Conservation (phyloP, 495 filamentous ascomycete genomes). For the Annulohypoxylon moriforme region DNA sequence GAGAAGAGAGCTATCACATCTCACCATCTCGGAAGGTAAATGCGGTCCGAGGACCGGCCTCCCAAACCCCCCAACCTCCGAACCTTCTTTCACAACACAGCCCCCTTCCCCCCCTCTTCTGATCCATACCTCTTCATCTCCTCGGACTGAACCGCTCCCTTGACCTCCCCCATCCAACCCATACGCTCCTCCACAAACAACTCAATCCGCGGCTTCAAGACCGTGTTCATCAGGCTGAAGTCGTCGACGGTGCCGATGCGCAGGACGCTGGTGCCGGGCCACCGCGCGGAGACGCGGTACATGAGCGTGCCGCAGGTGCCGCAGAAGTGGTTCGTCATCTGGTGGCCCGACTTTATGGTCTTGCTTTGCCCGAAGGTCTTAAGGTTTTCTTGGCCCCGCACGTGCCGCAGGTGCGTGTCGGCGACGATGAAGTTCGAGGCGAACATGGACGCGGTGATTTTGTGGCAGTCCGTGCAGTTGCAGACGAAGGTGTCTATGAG, state of each 20-base stretch:
- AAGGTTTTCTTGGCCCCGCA: constrained; percentile 60
- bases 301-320: constrained; percentile 64
- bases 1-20: background rate
- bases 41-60: background rate
- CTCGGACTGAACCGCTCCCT: constrained; percentile 46
- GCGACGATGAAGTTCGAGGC: constrained; percentile 64
- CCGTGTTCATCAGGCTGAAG: constrained; percentile 63
- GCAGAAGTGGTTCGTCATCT: constrained; percentile 69
- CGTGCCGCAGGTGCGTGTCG: constrained; percentile 55
- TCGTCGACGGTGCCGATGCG: constrained; percentile 68
- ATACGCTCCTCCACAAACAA: constrained; percentile 59
- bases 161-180: constrained; percentile 53
- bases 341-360: constrained; percentile 56
- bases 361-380: constrained; percentile 52
- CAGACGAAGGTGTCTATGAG: constrained; percentile 64
- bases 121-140: constrained; percentile 2
- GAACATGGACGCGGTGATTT: constrained; percentile 70
- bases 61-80: background rate
- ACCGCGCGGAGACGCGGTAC: constrained; percentile 57
- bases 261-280: constrained; percentile 56
- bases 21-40: background rate
- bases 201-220: constrained; percentile 59
- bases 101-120: background rate
- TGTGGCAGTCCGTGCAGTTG: constrained; percentile 68
- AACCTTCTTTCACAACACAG: background rate